A percentile compares a stretch with the other conserved stretches of the same genome.
Conservation (phyloP, 2,329 filamentous ascomycete species). For the Botrytis fabae region DNA sequence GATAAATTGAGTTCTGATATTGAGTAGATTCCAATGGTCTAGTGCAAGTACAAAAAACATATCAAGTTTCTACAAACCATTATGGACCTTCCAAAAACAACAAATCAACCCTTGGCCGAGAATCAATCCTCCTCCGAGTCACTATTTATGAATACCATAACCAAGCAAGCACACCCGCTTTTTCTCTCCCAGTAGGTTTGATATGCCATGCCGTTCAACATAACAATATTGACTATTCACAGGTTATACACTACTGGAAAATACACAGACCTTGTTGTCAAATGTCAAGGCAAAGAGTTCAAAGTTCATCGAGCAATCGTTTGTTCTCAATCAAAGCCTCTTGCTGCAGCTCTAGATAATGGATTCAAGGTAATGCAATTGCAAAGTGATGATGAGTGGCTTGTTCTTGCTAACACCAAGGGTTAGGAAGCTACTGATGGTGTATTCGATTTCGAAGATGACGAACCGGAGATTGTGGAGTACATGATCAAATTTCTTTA, state of each 20-base stretch:
- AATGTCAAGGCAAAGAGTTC: conserved; percentile 26
- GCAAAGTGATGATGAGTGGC: background rate
- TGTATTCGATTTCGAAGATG: conserved; percentile 23
- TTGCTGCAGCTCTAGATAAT: conserved; percentile 28
- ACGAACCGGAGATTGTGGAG: conserved; percentile 23
- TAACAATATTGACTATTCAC: background rate
- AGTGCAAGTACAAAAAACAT: background rate
- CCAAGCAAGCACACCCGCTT: background rate
- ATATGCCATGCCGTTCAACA: too few species aligned
- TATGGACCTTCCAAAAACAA: background rate
- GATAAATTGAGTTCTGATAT: background rate
- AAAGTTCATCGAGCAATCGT: conserved; percentile 32
- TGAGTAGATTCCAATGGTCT: background rate
- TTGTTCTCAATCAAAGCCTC: conserved; percentile 29
- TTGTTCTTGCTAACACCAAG: background rate
- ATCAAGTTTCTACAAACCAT: background rate
- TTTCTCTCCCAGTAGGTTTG: conserved; percentile 15
- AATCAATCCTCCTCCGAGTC: background rate
- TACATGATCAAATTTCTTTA: conserved; percentile 25
- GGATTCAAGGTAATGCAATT: conserved; percentile 19
- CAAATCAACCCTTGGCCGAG: background rate
- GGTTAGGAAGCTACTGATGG: conserved; percentile 22
- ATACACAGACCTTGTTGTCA: conserved; percentile 31
- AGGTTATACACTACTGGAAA: conserved; percentile 15
- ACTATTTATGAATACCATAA: background rate